Percentiles rank a stretch among this genome's conserved stretches.
Evolutionary conservation across 1,284 basidiomycete species (phyloP).

Genomic region (Cryptococcus floricola): DNA sequence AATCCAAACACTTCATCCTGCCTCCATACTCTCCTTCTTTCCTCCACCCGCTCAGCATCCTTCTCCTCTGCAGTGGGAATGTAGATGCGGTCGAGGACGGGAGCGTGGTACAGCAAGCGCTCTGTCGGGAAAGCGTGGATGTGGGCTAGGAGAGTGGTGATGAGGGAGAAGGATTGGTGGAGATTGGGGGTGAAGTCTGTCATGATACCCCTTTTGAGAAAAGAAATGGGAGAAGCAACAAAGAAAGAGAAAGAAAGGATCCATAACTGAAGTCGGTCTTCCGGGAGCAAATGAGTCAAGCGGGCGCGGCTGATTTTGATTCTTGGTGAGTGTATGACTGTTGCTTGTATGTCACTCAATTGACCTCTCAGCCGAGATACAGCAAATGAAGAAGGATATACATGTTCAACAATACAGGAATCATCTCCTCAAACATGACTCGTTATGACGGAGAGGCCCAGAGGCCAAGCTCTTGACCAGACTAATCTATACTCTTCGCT

Average conservation of each 20-base stretch:
- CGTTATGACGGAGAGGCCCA: neutral
- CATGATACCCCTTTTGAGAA: neutral
- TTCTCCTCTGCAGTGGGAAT: neutral
- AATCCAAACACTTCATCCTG: constrained; percentile 27
- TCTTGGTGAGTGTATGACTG: no score
- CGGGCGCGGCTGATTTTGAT: no score
- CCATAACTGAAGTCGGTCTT: neutral
- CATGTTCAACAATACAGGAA: neutral
- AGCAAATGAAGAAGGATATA: no score
- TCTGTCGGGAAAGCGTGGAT: constrained; percentile 9
- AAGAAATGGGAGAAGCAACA: neutral
- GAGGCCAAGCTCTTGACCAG: neutral
- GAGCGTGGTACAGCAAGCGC: constrained; percentile 13
- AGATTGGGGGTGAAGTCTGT: constrained; percentile 14
- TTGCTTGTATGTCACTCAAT: no score
- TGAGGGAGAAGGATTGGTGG: constrained; percentile 1
- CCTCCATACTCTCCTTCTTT: constrained; percentile 15
- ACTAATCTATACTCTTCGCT: neutral
- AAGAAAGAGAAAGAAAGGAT: neutral
- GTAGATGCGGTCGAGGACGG: constrained; percentile 17
- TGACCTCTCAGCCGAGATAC: no score
- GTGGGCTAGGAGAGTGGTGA: constrained; percentile 2
- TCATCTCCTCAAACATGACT: neutral
- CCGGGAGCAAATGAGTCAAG: no score
- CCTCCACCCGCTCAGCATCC: neutral